phyloP scores from a whole-genome alignment of 1,139 yeast species.

The Yamadazyma sp. region DNA sequence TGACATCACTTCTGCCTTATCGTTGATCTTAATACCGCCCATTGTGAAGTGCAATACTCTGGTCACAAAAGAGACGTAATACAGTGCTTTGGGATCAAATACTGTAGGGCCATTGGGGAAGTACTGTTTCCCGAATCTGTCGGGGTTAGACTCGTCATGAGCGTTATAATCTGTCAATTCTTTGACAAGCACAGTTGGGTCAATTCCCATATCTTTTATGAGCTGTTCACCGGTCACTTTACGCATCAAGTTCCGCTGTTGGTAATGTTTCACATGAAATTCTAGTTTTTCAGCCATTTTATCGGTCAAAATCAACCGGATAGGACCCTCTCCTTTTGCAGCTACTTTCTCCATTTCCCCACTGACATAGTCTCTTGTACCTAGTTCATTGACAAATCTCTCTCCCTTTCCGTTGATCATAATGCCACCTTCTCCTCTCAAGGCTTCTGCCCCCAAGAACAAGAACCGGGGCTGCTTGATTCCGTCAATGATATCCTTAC shows the following conservation, averaged over 20 bases:
- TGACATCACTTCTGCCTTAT: constrained; percentile 52
- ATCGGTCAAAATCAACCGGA: constrained; percentile 48
- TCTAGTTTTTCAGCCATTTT: constrained; percentile 44
- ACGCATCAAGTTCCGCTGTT: constrained; percentile 63
- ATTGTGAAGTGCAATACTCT: constrained; percentile 83
- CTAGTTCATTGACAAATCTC: constrained; percentile 71
- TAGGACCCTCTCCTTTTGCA: constrained; percentile 49
- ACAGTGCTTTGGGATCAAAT: constrained; percentile 26
- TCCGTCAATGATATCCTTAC: constrained; percentile 45
- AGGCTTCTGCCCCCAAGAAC: constrained; percentile 75
- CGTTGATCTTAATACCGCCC: constrained; percentile 79
- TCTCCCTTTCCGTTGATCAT: constrained; percentile 61
- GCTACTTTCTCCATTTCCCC: constrained; percentile 53
- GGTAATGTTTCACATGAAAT: constrained; percentile 65
- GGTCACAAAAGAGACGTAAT: constrained; percentile 59
- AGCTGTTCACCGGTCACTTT: constrained; percentile 51
- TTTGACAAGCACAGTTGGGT: constrained; percentile 26
- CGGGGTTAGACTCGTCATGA: constrained; percentile 43
- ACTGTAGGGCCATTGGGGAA: constrained; percentile 53
- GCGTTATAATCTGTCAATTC: constrained; percentile 49
- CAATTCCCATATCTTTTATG: constrained; percentile 42
- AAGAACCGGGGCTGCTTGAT: constrained; percentile 50
- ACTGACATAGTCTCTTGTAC: constrained; percentile 69
- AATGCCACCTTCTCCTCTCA: constrained; percentile 77
- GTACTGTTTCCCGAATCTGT: constrained; percentile 50